Conservation (phyloP, 2,329 filamentous ascomycete genomes). For the Ceratocystis alfenasii region DNA sequence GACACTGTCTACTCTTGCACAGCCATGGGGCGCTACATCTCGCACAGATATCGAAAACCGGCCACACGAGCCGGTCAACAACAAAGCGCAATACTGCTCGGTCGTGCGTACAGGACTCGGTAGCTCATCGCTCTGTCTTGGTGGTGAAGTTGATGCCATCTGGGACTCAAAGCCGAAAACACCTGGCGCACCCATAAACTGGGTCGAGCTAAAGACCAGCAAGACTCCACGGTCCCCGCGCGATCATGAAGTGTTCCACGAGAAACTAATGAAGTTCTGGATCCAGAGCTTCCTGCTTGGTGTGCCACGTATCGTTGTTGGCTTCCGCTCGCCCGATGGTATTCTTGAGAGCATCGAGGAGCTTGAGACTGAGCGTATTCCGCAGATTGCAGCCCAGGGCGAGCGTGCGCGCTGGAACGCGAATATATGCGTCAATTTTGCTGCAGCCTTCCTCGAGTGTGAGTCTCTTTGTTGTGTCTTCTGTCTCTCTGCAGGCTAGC, state of each 20-base stretch:
- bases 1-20: slow-evolving; percentile 63
- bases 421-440: slow-evolving; percentile 87
- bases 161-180: slow-evolving; percentile 68
- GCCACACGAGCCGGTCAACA: slow-evolving; percentile 61
- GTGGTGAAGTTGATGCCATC: slow-evolving; percentile 88
- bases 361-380: slow-evolving; percentile 67
- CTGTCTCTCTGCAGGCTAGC: background rate
- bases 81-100: slow-evolving; percentile 91
- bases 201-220: slow-evolving; percentile 92
- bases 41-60: slow-evolving; percentile 70
- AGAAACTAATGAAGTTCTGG: slow-evolving; percentile 92
- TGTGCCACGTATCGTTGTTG: slow-evolving; percentile 82
- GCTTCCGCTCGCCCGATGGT: slow-evolving; percentile 62
- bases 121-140: slow-evolving; percentile 62
- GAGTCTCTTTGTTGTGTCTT: slow-evolving; percentile 28
- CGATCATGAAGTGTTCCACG: slow-evolving; percentile 66
- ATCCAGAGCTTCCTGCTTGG: slow-evolving; percentile 90
- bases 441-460: slow-evolving; percentile 66
- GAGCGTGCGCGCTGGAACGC: slow-evolving; percentile 72
- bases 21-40: slow-evolving; percentile 59
- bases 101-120: slow-evolving; percentile 83
- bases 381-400: slow-evolving; percentile 55
- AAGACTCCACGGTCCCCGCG: slow-evolving; percentile 55
- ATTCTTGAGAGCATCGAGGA: slow-evolving; percentile 63
- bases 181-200: slow-evolving; percentile 61